These are phyloP conservation scores for Ceratocystiopsis sp. DNA, from an alignment of 2,329 filamentous ascomycete species.

Conservation along the genomic window DNA sequence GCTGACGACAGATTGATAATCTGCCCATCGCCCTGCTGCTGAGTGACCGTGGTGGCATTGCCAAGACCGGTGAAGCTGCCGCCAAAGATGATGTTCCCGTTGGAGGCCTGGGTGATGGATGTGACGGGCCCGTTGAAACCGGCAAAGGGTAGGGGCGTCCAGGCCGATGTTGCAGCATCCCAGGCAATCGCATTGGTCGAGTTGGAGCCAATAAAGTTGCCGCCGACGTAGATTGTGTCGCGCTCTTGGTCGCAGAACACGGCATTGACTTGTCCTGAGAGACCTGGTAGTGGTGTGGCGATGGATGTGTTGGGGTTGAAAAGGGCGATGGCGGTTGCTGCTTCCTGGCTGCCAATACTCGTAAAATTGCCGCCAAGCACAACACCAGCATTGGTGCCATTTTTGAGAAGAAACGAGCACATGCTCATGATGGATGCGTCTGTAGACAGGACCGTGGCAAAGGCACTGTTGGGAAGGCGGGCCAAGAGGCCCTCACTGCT, in stretches of 20 bases:
- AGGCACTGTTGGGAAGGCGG: constrained; percentile 69
- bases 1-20: constrained; percentile 72
- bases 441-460: constrained; percentile 55
- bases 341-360: constrained; percentile 59
- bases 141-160: constrained; percentile 70
- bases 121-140: constrained; percentile 89
- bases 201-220: constrained; percentile 62
- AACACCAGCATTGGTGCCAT: constrained; percentile 54
- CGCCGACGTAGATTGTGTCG: constrained; percentile 78
- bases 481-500: constrained; percentile 68
- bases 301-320: constrained; percentile 57
- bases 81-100: constrained; percentile 81
- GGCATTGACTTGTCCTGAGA: constrained; percentile 68
- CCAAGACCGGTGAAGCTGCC: constrained; percentile 78
- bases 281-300: constrained; percentile 59
- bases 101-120: constrained; percentile 63
- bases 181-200: constrained; percentile 85
- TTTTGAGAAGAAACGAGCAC: constrained; percentile 56
- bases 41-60: constrained; percentile 52
- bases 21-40: constrained; percentile 46
- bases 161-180: constrained; percentile 43
- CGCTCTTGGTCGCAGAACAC: constrained; percentile 65
- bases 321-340: constrained; percentile 64
- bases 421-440: constrained; percentile 79
- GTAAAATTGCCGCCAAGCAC: constrained; percentile 93